These are phyloP conservation scores for Backusella macrospora DNA, from an alignment of 192 early-diverging fungal species.

Conservation along the genomic window DNA sequence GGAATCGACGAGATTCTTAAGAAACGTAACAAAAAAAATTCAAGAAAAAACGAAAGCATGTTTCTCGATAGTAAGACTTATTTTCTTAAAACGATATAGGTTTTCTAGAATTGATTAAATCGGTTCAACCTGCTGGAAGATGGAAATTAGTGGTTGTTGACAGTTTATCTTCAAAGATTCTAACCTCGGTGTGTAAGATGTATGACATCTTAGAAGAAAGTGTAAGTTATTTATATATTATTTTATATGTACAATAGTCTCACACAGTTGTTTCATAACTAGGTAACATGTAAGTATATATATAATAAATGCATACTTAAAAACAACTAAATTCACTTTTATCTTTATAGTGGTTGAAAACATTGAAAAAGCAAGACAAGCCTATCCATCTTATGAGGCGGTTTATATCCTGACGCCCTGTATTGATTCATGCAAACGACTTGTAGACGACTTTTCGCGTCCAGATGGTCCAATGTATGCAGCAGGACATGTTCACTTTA, in stretches of 20 bases:
- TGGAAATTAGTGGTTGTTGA: constrained; percentile 89
- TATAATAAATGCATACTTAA: background rate
- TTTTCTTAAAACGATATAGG: constrained; percentile 34
- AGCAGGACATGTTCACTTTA: constrained; percentile 63
- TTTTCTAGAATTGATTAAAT: constrained; percentile 74
- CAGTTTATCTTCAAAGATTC: constrained; percentile 68
- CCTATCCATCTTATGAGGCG: constrained; percentile 63
- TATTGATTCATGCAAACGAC: constrained; percentile 58
- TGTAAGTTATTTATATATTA: constrained; percentile 49
- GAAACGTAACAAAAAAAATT: constrained; percentile 25
- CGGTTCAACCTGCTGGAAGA: constrained; percentile 69
- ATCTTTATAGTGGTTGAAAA: constrained; percentile 61
- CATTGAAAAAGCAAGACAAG: constrained; percentile 57
- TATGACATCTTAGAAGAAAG: constrained; percentile 65
- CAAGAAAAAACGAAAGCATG: background rate
- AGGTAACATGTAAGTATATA: constrained; percentile 25
- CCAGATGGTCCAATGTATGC: constrained; percentile 58
- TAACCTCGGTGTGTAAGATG: constrained; percentile 79
- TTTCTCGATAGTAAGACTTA: background rate
- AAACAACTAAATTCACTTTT: background rate
- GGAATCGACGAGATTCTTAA: constrained; percentile 43
- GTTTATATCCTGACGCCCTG: constrained; percentile 64
- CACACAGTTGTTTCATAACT: background rate
- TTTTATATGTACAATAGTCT: background rate
- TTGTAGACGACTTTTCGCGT: constrained; percentile 61